Evolutionary conservation across 208 protist genomes (phyloP).

Genomic region (Novymonas esmeraldas): DNA sequence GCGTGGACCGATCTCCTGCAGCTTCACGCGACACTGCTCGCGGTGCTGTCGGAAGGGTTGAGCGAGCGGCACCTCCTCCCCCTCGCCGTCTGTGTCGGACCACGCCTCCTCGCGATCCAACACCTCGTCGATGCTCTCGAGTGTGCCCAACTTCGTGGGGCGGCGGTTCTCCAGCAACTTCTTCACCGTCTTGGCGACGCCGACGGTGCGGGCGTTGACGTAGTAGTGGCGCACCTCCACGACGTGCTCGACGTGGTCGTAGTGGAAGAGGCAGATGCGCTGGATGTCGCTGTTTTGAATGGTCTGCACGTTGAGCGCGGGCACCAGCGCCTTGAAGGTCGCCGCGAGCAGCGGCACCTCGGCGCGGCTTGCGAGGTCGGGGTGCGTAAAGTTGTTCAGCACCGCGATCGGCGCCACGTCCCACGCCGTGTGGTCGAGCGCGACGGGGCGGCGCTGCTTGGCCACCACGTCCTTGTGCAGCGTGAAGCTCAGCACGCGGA

Average conservation of each 20-base stretch:
- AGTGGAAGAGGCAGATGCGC: conserved; percentile 88
- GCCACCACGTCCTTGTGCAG: conserved; percentile 82
- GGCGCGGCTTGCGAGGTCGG: conserved; percentile 54
- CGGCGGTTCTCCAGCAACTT: conserved; percentile 87
- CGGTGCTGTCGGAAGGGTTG: conserved; percentile 88
- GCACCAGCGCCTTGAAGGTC: conserved; percentile 88
- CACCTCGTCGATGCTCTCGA: conserved; percentile 82
- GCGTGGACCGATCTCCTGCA: conserved; percentile 91
- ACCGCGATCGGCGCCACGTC: conserved; percentile 89
- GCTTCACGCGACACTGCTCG: conserved; percentile 91
- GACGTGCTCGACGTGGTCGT: conserved; percentile 83
- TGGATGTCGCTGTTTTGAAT: conserved; percentile 85
- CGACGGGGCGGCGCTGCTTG: conserved; percentile 68
- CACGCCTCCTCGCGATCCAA: conserved; percentile 83
- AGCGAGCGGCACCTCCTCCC: conserved; percentile 87
- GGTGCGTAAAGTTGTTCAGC: conserved; percentile 92
- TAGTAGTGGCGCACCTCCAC: conserved; percentile 93
- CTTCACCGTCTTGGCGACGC: conserved; percentile 84
- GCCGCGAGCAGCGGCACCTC: conserved; percentile 85
- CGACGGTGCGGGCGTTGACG: conserved; percentile 78
- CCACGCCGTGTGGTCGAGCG: conserved; percentile 67
- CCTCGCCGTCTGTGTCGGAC: conserved; percentile 92
- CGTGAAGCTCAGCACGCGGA: conserved; percentile 90
- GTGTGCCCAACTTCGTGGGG: conserved; percentile 77
- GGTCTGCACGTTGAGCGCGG: conserved; percentile 78